Base-by-base conservation (phyloP, 2,329 filamentous ascomycete genomes). In the Remersonia thermophila region DNA sequence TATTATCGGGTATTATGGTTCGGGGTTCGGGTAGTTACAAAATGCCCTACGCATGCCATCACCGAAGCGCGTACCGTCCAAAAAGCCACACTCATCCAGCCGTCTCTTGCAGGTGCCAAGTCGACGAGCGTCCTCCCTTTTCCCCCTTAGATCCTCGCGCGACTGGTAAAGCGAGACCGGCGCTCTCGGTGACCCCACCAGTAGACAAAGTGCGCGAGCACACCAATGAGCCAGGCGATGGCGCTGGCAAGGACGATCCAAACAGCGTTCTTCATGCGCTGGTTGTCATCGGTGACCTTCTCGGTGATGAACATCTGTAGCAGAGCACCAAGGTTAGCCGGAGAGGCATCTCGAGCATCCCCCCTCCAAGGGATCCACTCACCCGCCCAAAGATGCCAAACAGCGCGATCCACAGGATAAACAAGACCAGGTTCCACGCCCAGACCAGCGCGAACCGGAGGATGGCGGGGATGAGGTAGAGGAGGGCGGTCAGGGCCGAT, bases 221-320 rank as follows among this genome's bases (percentile, higher is more conserved):
- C 68, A 3, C 73, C 77, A 32, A 78, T 56, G 33, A 85, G 60
- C 86, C 86, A 94, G 34, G 94, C 65, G 11, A 84, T 53, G 55
- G 84, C 71, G 54, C 80, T 83, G 32, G 71, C 63, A 34, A 93
- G 57, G 55, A 89, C 81, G 31, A 93, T 67, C 82, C 83, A 93
- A 12, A 91, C 83, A 4, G 84, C 83, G 52, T 79, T 77, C 62
- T 86, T 85, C 85, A 94, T 93, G 38, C 83, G 71, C 46, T 66
- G 61, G 39, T 89, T 69, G 33, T 69, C 76, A 28, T 50, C 49
- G 52, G 83, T 69, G 11, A 76, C 77, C 40, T 84, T 56, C 50
- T 77, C 77, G 36, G 72, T 58, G 53, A 93, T 81, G 64, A 80
- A 94, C 67, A 89, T 61, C 60, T 68, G 43, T 3, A 25, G 11